Evolutionary conservation across 257 asterid genomes (phyloP).

Genomic region (Nicotiana otophora): DNA sequence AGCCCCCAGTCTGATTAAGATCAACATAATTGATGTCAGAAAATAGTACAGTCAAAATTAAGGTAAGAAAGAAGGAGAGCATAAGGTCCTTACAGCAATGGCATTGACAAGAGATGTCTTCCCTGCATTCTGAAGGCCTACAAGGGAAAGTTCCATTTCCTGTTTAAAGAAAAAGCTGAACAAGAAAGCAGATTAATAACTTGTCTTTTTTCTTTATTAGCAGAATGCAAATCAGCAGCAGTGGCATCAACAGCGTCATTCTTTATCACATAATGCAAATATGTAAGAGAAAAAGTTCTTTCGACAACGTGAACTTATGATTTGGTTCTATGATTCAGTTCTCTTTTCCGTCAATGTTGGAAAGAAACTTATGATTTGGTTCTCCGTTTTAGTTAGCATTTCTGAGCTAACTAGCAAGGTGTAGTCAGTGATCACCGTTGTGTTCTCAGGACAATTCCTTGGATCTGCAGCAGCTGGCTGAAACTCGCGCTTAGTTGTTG

Average conservation of each 20-base stretch:
- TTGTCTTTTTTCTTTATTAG: no score
- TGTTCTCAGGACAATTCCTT: no score
- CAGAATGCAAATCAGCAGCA: no score
- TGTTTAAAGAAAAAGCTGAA: constrained; percentile 82
- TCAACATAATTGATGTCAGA: neutral
- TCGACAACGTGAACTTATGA: neutral
- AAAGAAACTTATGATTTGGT: no score
- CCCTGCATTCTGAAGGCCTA: constrained; percentile 86
- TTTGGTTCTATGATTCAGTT: no score
- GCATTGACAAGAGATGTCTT: constrained; percentile 83
- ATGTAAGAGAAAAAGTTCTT: neutral
- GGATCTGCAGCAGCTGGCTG: no score
- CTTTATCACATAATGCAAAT: neutral
- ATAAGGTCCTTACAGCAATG: constrained; percentile 52
- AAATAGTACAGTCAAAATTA: neutral
- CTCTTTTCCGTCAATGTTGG: no score
- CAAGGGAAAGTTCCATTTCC: constrained; percentile 87
- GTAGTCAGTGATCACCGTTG: no score
- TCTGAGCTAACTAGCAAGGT: no score
- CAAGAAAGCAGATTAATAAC: neutral
- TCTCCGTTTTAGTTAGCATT: no score
- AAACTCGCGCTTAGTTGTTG: no score
- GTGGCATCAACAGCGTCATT: neutral
- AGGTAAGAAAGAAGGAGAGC: neutral
- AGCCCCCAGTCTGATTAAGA: constrained; percentile 76